phyloP scores from a whole-genome alignment of 2,329 filamentous ascomycete genomes.

The Elsinoe arachidis region DNA sequence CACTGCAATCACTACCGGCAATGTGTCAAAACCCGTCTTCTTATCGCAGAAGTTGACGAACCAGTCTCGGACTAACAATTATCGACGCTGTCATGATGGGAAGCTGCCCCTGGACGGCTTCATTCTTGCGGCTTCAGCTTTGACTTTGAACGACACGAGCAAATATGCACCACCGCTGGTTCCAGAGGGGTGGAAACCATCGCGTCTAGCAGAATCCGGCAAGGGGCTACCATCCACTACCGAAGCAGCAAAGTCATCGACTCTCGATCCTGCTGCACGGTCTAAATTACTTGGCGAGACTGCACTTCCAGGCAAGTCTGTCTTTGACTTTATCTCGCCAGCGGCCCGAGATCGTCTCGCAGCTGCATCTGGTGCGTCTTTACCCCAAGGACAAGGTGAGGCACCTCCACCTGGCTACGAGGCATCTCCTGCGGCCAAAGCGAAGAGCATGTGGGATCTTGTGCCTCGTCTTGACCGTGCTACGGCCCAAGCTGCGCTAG shows the following conservation, averaged over 20 bases:
- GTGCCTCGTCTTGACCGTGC: slow-evolving; percentile 36
- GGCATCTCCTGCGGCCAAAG: slow-evolving; percentile 54
- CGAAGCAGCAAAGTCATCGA: slow-evolving; percentile 69
- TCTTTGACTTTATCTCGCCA: slow-evolving; percentile 85
- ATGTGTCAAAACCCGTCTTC: slow-evolving; percentile 54
- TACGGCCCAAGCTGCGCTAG: slow-evolving; percentile 38
- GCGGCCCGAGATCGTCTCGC: slow-evolving; percentile 69
- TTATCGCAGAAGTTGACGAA: slow-evolving; percentile 55
- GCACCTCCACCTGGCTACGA: slow-evolving; percentile 56
- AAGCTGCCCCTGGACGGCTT: slow-evolving; percentile 74
- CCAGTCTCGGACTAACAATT: slow-evolving; percentile 31
- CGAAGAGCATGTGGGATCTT: slow-evolving; percentile 44
- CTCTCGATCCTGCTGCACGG: slow-evolving; percentile 64
- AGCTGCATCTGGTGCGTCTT: slow-evolving; percentile 61
- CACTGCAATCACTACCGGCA: slow-evolving; percentile 19
- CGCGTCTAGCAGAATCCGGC: slow-evolving; percentile 21
- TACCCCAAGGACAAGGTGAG: slow-evolving; percentile 72
- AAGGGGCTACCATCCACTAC: slow-evolving; percentile 38
- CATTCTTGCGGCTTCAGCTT: slow-evolving; percentile 49
- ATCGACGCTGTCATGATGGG: slow-evolving; percentile 73
- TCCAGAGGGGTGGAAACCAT: slow-evolving; percentile 64
- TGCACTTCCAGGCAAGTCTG: slow-evolving; percentile 77
- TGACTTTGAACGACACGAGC: slow-evolving; percentile 37
- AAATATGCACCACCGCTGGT: slow-evolving; percentile 58
- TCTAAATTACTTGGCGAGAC: slow-evolving; percentile 74